Evolutionary conservation across 495 filamentous ascomycete genomes (phyloP), one percentile per base, ranked within the genome.

Genomic region (Xylaria sp.): DNA sequence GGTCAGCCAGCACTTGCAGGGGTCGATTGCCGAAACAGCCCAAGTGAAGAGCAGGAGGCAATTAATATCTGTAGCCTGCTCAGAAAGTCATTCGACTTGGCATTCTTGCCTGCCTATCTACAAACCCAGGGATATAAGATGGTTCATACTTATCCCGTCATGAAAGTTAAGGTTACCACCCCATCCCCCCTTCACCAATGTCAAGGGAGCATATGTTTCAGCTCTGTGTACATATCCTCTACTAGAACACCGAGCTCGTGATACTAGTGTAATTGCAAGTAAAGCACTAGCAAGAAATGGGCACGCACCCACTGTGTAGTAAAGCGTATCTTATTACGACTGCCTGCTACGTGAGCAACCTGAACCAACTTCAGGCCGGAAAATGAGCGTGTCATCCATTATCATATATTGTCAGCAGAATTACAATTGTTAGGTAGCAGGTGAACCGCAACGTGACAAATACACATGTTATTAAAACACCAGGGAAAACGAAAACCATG

Each of bases 351-450:
- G 35, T 61, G 17, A 41, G 35, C 58, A 58, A 14, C 31, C 29
- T 17, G 31, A 59, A 59, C 33, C 12, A 12, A 37, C 26, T 37
- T 37, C 21, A 21, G 41, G 44, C 29, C 1, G 5, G 6, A 53
- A 66, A 53, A 12, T 19, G 1, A 19, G 37, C 2, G 17, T 19
- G 48, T 64, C 26, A 1, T 29, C 37, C 58, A 61, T 61, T 61
- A 7, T 43, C 19, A 1, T 37, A 61, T 35, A 48, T n/a, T 29
- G 33, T 46, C 40, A 31, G 40, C 24, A 7, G 40, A 3, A 44
- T 63, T 48, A 43, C 59, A 61, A 61, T 43, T 21, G 31, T 19
- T 17, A 21, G n/a, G 46, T 50, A 50, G n/a, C n/a, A 55, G 52
- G 52, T 55, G 26, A 17, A 7, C 3, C 29, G 52, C 31, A 33